A percentile compares a stretch with the other conserved stretches of the same genome.
Conservation (phyloP, 176 grass and related monocot species). For the Hsuehochloa calcarea region DNA sequence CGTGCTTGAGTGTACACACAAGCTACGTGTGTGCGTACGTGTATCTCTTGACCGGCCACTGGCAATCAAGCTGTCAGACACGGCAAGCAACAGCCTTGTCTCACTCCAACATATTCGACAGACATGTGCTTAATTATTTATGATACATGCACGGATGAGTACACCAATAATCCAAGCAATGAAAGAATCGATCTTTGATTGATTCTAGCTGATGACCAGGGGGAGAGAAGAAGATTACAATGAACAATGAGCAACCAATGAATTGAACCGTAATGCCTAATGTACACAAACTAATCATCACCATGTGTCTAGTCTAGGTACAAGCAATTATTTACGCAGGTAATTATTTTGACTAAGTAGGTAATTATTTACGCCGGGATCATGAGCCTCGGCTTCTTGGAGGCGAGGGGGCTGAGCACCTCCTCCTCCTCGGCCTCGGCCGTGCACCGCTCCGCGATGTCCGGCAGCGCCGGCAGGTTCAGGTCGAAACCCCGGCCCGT, state of each 20-base stretch:
- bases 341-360: neutral
- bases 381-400: constrained; percentile 80
- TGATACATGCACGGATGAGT: neutral
- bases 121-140: neutral
- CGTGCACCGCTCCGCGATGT: constrained; percentile 28
- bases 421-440: constrained; percentile 53
- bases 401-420: constrained; percentile 74
- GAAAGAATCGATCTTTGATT: constrained; percentile 27
- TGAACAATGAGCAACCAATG: constrained; percentile 9
- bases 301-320: neutral
- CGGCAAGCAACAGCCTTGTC: constrained; percentile 17
- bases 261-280: neutral
- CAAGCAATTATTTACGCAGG: too few species aligned
- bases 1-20: constrained; percentile 35
- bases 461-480: constrained; percentile 63
- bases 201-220: too few species aligned
- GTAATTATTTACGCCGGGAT: constrained; percentile 35
- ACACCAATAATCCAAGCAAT: constrained; percentile 8
- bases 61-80: neutral
- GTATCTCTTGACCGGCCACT: neutral
- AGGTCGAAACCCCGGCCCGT: constrained; percentile 56
- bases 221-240: neutral
- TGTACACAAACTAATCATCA: constrained; percentile 10
- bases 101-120: neutral
- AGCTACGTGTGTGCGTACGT: neutral